Evolutionary conservation across 345 rosid species (phyloP).

Genomic region (Eucalyptus cladocalyx): DNA sequence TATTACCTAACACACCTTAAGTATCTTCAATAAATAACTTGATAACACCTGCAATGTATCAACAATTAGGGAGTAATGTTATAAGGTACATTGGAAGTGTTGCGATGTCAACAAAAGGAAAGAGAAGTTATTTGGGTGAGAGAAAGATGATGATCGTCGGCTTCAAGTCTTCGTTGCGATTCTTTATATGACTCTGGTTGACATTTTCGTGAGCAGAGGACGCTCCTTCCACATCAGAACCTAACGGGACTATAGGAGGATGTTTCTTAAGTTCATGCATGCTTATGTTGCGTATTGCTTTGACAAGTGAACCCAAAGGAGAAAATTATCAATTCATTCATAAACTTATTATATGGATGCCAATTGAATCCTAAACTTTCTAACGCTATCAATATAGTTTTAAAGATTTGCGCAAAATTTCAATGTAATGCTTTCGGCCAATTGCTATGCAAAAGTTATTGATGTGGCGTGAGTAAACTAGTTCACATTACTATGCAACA

Average conservation of each 20-base stretch:
- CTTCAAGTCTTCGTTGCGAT: background rate
- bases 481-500: background rate
- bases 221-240: background rate
- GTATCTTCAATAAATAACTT: background rate
- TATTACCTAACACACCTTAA: accelerated
- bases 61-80: background rate
- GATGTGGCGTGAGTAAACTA: accelerated
- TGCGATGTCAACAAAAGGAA: background rate
- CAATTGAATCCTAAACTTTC: background rate
- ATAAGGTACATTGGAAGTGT: background rate
- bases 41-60: background rate
- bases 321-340: accelerated
- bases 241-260: background rate
- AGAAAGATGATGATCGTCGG: background rate
- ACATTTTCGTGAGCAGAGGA: background rate
- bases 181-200: background rate
- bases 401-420: accelerated
- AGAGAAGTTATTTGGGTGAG: background rate
- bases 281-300: background rate
- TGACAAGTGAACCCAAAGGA: background rate
- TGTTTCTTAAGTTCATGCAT: background rate
- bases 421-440: background rate
- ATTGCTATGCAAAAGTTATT: background rate
- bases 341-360: background rate
- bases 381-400: accelerated